These are phyloP conservation scores for Cylindrotheca closterium DNA, from an alignment of 108 stramenopile genomes.

Conservation along the genomic window DNA sequence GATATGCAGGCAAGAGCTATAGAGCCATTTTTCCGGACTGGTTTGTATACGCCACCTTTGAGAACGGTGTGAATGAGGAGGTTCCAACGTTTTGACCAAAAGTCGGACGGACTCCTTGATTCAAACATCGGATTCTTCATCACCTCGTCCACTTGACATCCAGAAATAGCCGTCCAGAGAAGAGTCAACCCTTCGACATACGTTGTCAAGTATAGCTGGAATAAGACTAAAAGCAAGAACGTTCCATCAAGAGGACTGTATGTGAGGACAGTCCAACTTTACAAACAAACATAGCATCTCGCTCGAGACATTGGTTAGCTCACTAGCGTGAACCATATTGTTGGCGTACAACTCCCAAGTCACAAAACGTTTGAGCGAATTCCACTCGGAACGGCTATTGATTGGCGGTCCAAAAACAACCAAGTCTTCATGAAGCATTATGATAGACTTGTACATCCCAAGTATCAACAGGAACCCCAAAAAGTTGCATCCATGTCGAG, in stretches of 20 bases:
- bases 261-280: too few species aligned
- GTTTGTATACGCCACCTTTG: slow-evolving; percentile 74
- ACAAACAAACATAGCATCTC: slow-evolving; percentile 1
- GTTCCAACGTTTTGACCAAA: slow-evolving; percentile 81
- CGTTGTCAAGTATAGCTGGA: slow-evolving; percentile 62
- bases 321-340: slow-evolving; percentile 15
- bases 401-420: slow-evolving; percentile 1
- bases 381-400: slow-evolving; percentile 6
- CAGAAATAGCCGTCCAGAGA: slow-evolving; percentile 26
- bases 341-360: slow-evolving; percentile 33
- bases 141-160: slow-evolving; percentile 24
- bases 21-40: slow-evolving; percentile 33
- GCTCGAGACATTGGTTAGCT: neutral
- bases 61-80: slow-evolving; percentile 55
- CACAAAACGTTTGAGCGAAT: neutral
- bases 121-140: slow-evolving; percentile 58
- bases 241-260: neutral
- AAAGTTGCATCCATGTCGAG: slow-evolving; percentile 20
- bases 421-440: slow-evolving; percentile 4
- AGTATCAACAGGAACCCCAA: slow-evolving; percentile 10
- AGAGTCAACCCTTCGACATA: slow-evolving; percentile 47
- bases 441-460: slow-evolving; percentile 26
- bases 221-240: slow-evolving; percentile 40
- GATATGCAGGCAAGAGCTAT: slow-evolving; percentile 32
- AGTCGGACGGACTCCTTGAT: slow-evolving; percentile 52